Base-by-base conservation (phyloP, 768 basidiomycete genomes). In the Leccinum broughii region DNA sequence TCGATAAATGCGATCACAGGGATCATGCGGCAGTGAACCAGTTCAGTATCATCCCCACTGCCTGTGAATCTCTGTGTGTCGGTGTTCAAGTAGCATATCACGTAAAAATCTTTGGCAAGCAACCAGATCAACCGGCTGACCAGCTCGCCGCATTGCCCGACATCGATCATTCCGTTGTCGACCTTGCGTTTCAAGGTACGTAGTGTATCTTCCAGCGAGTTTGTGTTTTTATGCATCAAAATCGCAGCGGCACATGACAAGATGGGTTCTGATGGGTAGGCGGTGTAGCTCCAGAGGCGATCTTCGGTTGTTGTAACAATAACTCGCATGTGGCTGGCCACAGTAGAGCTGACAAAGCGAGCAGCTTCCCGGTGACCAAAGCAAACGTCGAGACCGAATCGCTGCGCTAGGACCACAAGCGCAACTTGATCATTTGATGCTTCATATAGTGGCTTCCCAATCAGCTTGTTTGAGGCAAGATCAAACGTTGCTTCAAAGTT, bases 141-240 rank as follows among this genome's bases (percentile, higher is more conserved):
- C 7, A 66, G 53, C 34, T 64, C 63, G 17, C 65, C 63, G 9
- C 41, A 20, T 44, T 44, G 9, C 41, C 41, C 41, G 0, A n/a
- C 14, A 10, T 44, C n/a, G 9, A 44, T 13, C 24, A 44, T n/a
- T n/a, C 41, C n/a, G 2, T 10, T 44, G 41, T 44, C n/a, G 2
- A 44, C 41, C n/a, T 44, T 44, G 4, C 4, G 0, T 4, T 44
- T n/a, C n/a, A 44, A 20, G 3, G 17, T 20, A 10, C n/a, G n/a
- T 9, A 44, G 10, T n/a, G 41, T 44, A n/a, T 8, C 9, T 10
- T 0, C 2, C 14, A 44, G n/a, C 3, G 41, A 44, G 9, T 44
- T 0, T 9, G 9, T 44, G 3, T 2, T 20, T 20, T 2, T 0
- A 44, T 44, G n/a, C 41, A 44, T 41, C 17, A 3, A n/a, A n/a